These are phyloP conservation scores for Pseudogymnoascus sp. DNA, from an alignment of 2,329 filamentous ascomycete genomes.

Conservation along the genomic window DNA sequence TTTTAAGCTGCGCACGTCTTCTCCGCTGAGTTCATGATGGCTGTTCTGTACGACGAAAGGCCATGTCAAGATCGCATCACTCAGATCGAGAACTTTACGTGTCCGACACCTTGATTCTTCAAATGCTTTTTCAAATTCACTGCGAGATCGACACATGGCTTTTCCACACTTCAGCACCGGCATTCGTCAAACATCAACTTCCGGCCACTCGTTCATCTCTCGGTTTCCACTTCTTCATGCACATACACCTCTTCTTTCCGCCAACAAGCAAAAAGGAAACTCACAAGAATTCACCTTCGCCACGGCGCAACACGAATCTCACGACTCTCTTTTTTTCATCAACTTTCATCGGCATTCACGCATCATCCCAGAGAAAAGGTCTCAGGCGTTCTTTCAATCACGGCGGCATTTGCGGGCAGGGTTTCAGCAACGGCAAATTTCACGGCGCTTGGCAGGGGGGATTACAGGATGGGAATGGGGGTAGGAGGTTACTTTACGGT, in stretches of 20 bases:
- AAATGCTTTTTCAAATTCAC: neutral
- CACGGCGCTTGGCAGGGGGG: neutral
- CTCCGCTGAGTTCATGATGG: neutral
- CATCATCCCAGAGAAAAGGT: constrained; percentile 5
- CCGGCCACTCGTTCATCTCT: neutral
- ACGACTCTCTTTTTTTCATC: neutral
- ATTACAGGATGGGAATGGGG: neutral
- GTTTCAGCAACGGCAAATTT: neutral
- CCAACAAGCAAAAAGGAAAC: neutral
- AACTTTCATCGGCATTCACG: neutral
- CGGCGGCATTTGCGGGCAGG: neutral
- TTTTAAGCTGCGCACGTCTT: neutral
- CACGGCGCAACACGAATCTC: neutral
- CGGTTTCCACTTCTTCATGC: neutral
- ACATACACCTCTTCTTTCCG: neutral
- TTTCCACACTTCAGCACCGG: neutral
- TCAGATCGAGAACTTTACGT: neutral
- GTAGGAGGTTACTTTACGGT: neutral
- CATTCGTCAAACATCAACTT: neutral
- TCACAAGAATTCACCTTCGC: neutral
- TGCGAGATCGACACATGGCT: neutral
- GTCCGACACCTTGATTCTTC: neutral
- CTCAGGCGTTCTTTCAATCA: neutral
- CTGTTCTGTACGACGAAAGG: neutral
- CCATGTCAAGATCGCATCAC: neutral